Evolutionary conservation across 1,284 basidiomycete species (phyloP), one percentile per base, ranked within the genome.

Genomic region (Apiotrichum brassicae): DNA sequence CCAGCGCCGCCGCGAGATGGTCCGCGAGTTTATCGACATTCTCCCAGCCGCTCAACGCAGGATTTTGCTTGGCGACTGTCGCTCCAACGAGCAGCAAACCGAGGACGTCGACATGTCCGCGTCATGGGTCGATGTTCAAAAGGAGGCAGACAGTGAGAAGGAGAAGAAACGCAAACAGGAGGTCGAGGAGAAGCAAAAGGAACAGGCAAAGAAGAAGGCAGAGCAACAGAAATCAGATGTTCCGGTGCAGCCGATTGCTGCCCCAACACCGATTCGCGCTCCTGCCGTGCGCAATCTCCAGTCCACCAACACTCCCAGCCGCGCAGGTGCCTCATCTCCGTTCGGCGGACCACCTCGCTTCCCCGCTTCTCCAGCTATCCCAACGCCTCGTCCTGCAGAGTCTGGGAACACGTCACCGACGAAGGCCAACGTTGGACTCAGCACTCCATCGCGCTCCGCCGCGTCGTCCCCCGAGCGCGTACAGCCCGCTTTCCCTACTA

Each of bases 21-120:
- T 90, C 47, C 77, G 81, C 40, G 82, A 84, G 36, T 75, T 85
- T 46, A 75, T 83, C 53, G 73, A 76, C 3, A 75, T 80, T 0
- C 75, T 86, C 50, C 82, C 84, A 0, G 72, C 75, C 3, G 77
- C 79, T 0, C 84, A 86, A 60, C 53, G 49, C 13, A 46, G 49
- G 0, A 56, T 56, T 28, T 50, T 56, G 11, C 54, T 56, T n/a
- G 54, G 49, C 34, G 49, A 44, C 23, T 28, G 40, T 24, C 35
- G 37, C 14, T 34, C 50, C 11, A 56, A 62, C 36, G 59, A 53
- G 12, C 19, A 51, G n/a, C n/a, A n/a, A n/a, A 22, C 36, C 12
- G 48, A 37, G 18, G 47, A 48, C 16, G 45, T n/a, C 18, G 60
- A 63, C 34, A 58, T 62, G 56, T 41, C 38, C 12, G 13, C 16